Conservation (phyloP, 768 basidiomycete genomes). For the Leccinum variicolor region DNA sequence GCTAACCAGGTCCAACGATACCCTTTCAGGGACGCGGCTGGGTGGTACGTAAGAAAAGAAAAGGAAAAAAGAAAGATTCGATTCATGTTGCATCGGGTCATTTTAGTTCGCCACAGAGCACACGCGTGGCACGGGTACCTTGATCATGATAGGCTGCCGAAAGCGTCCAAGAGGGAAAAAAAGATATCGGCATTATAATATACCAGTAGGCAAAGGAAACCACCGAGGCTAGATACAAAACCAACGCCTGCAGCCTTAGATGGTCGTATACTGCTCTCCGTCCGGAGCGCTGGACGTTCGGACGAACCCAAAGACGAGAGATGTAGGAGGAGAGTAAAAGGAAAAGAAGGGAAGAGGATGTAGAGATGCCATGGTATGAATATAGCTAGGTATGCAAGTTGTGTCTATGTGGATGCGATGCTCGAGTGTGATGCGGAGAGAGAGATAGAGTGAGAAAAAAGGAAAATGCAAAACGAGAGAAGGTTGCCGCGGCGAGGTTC, state of each 20-base stretch:
- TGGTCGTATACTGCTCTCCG: constrained; percentile 8
- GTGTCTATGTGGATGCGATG: constrained; percentile 30
- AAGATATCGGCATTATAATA: constrained; percentile 20
- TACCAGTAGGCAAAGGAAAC: constrained; percentile 15
- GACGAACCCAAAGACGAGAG: constrained; percentile 14
- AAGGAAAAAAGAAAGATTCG: not conserved
- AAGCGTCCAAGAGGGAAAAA: not conserved
- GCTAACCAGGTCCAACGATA: not conserved
- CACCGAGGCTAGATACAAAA: constrained; percentile 19
- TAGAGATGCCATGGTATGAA: constrained; percentile 33
- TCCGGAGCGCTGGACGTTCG: constrained; percentile 16
- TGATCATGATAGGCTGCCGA: not conserved
- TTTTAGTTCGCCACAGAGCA: not conserved
- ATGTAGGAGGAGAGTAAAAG: not conserved
- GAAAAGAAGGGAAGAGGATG: constrained; percentile 1
- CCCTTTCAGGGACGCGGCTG: not conserved
- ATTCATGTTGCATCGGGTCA: not conserved
- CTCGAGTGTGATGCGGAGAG: constrained; percentile 15
- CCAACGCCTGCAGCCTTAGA: constrained; percentile 4
- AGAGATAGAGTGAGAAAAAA: not conserved
- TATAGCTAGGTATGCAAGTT: constrained; percentile 33
- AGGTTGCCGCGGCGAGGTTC: constrained; percentile 14
- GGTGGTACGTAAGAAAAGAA: not conserved
- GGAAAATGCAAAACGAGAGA: constrained; percentile 14
- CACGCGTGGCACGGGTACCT: constrained; percentile 5